Evolutionary conservation across 108 stramenopile species (phyloP), one percentile per base, ranked within the genome.

Genomic region (Asterionellopsis glacialis): DNA sequence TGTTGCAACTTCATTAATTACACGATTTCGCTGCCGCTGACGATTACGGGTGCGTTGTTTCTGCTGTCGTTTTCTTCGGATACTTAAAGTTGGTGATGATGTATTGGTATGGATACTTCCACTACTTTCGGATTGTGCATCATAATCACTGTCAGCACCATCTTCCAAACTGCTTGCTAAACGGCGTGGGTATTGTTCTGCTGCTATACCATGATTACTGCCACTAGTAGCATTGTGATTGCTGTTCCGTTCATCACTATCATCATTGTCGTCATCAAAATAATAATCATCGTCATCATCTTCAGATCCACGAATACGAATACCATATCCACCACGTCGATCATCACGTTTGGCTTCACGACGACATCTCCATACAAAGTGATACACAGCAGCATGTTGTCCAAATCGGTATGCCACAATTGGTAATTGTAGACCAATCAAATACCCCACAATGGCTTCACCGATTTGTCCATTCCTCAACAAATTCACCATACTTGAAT

Each of bases 391-490:
- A 28, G 84, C 58, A 49, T 86, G 72, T 66, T 91, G 90, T 16
- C 90, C 90, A 60, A 84, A 84, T 12, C 87, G 77, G 68, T 91
- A 91, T 23, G 77, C 68, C 3, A 91, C 62, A 14, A 91, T 68
- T 13, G 87, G 87, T 18, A 91, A 69, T 57, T 91, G 87, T 3
- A 91, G 66, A 9, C 90, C 87, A 22, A 91, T 55, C 25, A 73
- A 48, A 27, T 87, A 74, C 9, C 87, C 90, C 27, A 84, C 81
- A 43, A 88, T 54, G 11, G 87, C 87, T 58, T 88, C 72, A 15
- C 81, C 81, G 33, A 86, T 56, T 24, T 82, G 47, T 23, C 90
- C 87, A 12, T 19, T 50, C 50, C 60, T 63, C 9, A 91, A 43
- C 41, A 91, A 69, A 40, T 54, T 75, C 13, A 88, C 76, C 85